Base-by-base conservation (phyloP, 2,329 filamentous ascomycete species). In the Beauveria caledonica region DNA sequence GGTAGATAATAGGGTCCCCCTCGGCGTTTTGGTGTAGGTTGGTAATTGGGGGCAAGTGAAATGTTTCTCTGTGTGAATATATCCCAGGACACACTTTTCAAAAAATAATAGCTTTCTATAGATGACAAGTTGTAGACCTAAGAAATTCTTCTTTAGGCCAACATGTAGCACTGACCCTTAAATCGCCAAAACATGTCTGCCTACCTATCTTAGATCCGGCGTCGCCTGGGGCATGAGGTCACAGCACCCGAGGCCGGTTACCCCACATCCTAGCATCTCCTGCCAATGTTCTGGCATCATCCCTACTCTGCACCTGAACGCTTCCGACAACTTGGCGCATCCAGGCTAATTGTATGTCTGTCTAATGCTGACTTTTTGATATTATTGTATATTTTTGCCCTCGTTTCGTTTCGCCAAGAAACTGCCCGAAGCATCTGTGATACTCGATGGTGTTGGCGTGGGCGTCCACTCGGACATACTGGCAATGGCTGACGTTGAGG, bases 401-500 rank as follows among this genome's bases (percentile, higher is more conserved):
- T 10, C 25, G 8, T 25, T 5, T 45, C n/a, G 3, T 15, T 27
- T 45, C 19, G 10, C 25, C 9, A 21, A 36, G 8, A n/a, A 19
- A n/a, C 13, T 45, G 19, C 39, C 36, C 19, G 10, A 27, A n/a
- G 10, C 25, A 52, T 42, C 27, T 33, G 21, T 19, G 29, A 60
- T 67, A 64, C 71, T 69, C 69, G 68, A 75, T 75, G 73, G 70
- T 62, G 71, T 69, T 52, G 57, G 15, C 57, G 27, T 68, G 67
- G 64, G 65, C 61, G 62, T 60, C 64, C 63, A 57, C 64, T 64
- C 62, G 61, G 61, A 64, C 68, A 66, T 64, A 67, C 68, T 66
- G 69, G 78, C 67, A 69, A 83, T 83, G 80, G 76, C 77, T 68
- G 77, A 89, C 77, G 83, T 85, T 76, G 87, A 92, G 62, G 70